Evolutionary conservation across 2,329 filamentous ascomycete genomes (phyloP), one percentile per base, ranked within the genome.

Genomic region (Aschersonia sp.): DNA sequence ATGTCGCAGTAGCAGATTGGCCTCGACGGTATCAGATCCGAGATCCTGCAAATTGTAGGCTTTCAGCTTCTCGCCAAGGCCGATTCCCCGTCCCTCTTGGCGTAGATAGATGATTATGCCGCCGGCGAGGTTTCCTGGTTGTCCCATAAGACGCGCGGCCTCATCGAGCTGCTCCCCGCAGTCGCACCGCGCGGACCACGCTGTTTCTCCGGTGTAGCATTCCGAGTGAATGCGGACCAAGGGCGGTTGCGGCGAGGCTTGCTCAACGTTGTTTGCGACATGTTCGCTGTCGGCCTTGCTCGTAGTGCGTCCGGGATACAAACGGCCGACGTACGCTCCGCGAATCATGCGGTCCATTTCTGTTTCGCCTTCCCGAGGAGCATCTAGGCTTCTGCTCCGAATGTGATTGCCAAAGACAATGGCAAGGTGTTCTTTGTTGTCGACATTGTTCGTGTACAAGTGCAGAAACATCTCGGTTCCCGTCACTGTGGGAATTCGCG

Each of bases 151-250:
- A 30, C 92, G 78, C 1, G 91, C 92, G 1, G 92, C 92, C 69
- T 98, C 92, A 63, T 98, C 92, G 2, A 98, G 75, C 64, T 98
- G 92, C 67, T 98, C 92, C 49, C 92, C 92, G 63, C 92, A 98
- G 67, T 98, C 92, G 68, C 92, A 98, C 31, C 92, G 82, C 38
- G 92, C 91, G 5, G 89, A 96, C 92, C 92, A 97, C 1, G 94
- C 92, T 1, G 92, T 98, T 71, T 98, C 92, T 50, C 92, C 92
- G 0, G 92, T 98, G 65, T 98, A 98, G 68, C 92, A 98, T 66
- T 98, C 92, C 3, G 87, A 94, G 65, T 98, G 92, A 60, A 98
- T 98, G 49, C 92, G 78, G 44, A 98, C 91, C 40, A 98, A 71
- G 0, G 92, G 87, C 46, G 52, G 50, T 42, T 59, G 55, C 5